phyloP scores from a whole-genome alignment of 1,284 basidiomycete species.

The Bjerkandera adusta region DNA sequence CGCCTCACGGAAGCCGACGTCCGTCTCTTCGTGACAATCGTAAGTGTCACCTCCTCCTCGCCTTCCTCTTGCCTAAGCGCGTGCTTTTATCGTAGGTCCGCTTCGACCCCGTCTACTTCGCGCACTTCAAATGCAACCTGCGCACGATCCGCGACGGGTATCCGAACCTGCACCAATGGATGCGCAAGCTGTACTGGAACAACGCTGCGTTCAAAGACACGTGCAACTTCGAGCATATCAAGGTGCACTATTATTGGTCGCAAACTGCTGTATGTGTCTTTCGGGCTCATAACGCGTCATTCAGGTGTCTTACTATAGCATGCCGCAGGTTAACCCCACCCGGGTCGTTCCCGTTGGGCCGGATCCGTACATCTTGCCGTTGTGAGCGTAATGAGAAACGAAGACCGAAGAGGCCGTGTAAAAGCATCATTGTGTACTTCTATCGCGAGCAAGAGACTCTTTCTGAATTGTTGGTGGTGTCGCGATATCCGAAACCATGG shows the following conservation, averaged over 20 bases:
- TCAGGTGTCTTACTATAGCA: not conserved
- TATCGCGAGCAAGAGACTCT: too few relatives aligned
- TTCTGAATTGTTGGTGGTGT: too few relatives aligned
- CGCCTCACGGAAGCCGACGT: conserved; percentile 90
- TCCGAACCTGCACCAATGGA: conserved; percentile 80
- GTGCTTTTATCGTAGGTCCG: conserved; percentile 30
- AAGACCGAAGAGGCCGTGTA: not conserved
- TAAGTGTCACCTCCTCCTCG: conserved; percentile 38
- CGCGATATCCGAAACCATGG: too few relatives aligned
- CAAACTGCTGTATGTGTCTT: not conserved
- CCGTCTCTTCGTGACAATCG: conserved; percentile 87
- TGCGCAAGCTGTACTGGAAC: conserved; percentile 91
- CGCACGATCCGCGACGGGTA: conserved; percentile 77
- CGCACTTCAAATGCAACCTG: conserved; percentile 94
- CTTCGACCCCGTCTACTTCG: conserved; percentile 85
- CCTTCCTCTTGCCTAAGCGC: too few relatives aligned
- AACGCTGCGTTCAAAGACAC: conserved; percentile 84
- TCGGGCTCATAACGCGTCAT: not conserved
- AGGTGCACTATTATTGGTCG: conserved; percentile 74
- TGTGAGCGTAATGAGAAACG: conserved; percentile 36
- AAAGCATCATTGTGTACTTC: not conserved
- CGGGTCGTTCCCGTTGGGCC: conserved; percentile 78
- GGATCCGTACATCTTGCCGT: conserved; percentile 63
- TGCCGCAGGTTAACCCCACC: conserved; percentile 46
- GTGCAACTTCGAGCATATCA: conserved; percentile 88